These are phyloP conservation scores for Cryphonectria radicalis DNA, from an alignment of 2,329 filamentous ascomycete genomes.

Conservation along the genomic window DNA sequence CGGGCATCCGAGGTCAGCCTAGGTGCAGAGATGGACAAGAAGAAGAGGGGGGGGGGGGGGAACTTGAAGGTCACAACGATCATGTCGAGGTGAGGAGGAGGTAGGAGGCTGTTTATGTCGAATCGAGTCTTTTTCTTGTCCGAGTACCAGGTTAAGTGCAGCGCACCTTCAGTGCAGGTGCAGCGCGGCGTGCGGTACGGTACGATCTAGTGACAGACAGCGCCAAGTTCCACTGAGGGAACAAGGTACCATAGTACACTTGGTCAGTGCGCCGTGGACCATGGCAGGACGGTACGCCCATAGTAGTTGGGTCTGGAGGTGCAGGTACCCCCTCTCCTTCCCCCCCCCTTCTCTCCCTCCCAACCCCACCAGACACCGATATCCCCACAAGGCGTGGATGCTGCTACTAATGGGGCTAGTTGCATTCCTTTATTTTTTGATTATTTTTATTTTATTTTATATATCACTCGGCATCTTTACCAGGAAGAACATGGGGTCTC, in stretches of 20 bases:
- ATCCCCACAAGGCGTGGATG: slow-evolving; percentile 3
- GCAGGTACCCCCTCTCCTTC: neutral
- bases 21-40: neutral
- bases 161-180: neutral
- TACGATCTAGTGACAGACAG: neutral
- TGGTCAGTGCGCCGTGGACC: neutral
- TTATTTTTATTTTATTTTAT: neutral
- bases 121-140: slow-evolving; percentile 7
- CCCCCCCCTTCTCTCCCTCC: neutral
- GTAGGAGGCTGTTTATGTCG: slow-evolving; percentile 11
- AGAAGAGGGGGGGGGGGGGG: neutral
- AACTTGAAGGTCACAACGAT: neutral
- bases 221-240: neutral
- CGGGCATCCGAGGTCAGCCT: neutral
- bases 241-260: slow-evolving; percentile 2
- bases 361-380: neutral
- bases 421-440: neutral
- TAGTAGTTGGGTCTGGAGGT: neutral
- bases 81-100: slow-evolving; percentile 15
- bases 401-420: slow-evolving; percentile 5
- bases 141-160: neutral
- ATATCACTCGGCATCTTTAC: neutral
- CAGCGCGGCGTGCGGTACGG: neutral
- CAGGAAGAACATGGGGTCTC: neutral
- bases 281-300: neutral